These are phyloP conservation scores for Bruguiera hainesii DNA, from an alignment of 441 rosid species.

Conservation along the genomic window DNA sequence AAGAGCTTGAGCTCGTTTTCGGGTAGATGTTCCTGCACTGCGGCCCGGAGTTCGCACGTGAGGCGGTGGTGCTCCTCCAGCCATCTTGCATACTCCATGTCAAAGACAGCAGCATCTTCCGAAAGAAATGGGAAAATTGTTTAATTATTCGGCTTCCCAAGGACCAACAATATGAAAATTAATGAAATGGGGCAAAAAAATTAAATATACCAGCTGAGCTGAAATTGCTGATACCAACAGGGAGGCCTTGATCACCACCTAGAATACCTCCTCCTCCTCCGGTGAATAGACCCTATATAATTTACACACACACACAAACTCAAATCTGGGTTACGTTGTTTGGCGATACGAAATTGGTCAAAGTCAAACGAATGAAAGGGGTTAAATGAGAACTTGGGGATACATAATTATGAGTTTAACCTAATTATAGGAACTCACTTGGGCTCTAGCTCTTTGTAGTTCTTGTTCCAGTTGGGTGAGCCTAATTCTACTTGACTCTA, in stretches of 20 bases:
- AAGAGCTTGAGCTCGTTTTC: slow-evolving; percentile 85
- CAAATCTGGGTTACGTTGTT: background rate
- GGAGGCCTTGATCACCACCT: slow-evolving; percentile 83
- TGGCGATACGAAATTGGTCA: no score
- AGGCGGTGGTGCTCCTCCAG: slow-evolving; percentile 81
- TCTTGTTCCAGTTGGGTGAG: slow-evolving; percentile 93
- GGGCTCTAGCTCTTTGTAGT: slow-evolving; percentile 84
- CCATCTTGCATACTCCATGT: slow-evolving; percentile 93
- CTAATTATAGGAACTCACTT: slow-evolving; percentile 36
- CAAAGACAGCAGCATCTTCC: slow-evolving; percentile 70
- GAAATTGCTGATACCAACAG: slow-evolving; percentile 45
- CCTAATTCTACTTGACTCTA: slow-evolving; percentile 89
- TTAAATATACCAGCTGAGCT: slow-evolving; percentile 49
- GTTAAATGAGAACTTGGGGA: background rate
- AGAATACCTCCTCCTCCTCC: slow-evolving; percentile 50
- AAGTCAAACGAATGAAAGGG: background rate
- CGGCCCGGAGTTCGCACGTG: slow-evolving; percentile 80
- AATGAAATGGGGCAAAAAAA: background rate
- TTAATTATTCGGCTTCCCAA: background rate
- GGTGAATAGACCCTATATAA: slow-evolving; percentile 61
- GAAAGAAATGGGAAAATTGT: background rate
- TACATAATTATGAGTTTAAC: background rate
- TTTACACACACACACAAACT: no score
- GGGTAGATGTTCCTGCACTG: slow-evolving; percentile 76
- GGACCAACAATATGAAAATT: background rate